Evolutionary conservation across 352 stramenopile species (phyloP), one percentile per base, ranked within the genome.

Genomic region (Peronospora farinosa): DNA sequence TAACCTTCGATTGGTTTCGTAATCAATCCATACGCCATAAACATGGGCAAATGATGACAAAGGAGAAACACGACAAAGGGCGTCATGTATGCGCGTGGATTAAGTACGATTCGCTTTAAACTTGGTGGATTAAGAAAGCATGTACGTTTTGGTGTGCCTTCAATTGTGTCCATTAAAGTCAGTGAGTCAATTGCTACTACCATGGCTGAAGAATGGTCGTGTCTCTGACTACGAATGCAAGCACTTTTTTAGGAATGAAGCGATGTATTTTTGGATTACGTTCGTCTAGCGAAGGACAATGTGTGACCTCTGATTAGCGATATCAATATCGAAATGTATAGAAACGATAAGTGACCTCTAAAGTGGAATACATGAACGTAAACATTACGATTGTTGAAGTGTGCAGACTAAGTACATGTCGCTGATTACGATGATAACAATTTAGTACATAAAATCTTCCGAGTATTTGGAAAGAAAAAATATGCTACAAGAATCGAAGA

Each of bases 101-200:
- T 89, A n/a, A 89, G 72, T 54, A 88, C 77, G 8, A 88, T 51
- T 39, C 77, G 77, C 61, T 84, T 84, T 21, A 88, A 42, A 46
- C 55, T 77, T 15, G 62, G 62, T 37, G 57, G 52, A 15, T 58
- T 23, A 16, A 65, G n/a, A 10, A 44, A 30, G 28, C 51, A 57
- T 19, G 15, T 25, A n/a, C 28, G 41, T 17, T 55, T 64, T 11
- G 48, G 23, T 11, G 36, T 30, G 31, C 60, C 55, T 42, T 71
- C 58, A 36, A 63, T 59, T 7, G 57, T 66, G 19, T 50, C 49
- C 57, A 71, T 71, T 0, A 43, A 10, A 21, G 36, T 60, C 3
- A 60, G 37, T n/a, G 47, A 63, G 27, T 60, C 51, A 2, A 43
- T 27, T 3, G 9, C 40, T 40, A 40, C 40, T 40, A 40, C 40